Evolutionary conservation across 176 grass and related monocot species (phyloP), one percentile per base, ranked within the genome.

Genomic region (Puccinellia tenuiflora): DNA sequence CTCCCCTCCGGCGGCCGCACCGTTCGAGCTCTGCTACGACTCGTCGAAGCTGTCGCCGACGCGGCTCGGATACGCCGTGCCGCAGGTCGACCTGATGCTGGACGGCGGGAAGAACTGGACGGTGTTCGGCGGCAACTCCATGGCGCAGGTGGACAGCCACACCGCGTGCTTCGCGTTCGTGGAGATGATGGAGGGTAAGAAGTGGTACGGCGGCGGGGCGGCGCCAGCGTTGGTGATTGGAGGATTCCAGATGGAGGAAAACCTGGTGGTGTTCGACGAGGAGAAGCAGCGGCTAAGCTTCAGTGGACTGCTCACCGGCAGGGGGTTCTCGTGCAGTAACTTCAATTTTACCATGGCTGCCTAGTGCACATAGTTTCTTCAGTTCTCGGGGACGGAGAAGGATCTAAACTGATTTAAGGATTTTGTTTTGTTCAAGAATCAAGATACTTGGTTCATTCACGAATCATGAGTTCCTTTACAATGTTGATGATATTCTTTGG

Each of bases 211-310:
- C n/a, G 82, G 47, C 5, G 54, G 56, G 5, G n/a, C n/a, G 9
- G 47, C 83, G 61, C 84, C 78, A 13, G 79, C 88, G 35, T 63
- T 64, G 84, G 65, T 89, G 55, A 62, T 94, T 8, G 86, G 92
- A 43, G 89, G 86, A 9, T 91, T 82, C 73, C 92, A 94, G 86
- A 85, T 91, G 92, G 89, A 91, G 84, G 81, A 89, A 55, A 91
- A 89, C 84, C 78, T 94, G 30, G 33, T 91, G 53, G 76, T 86
- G 54, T 94, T 94, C 56, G 92, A 94, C 50, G 42, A 67, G 20
- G 79, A 81, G 29, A 91, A 81, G 61, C 2, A 6, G 21, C 38
- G 11, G 56, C 45, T 94, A 30, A 84, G 89, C 1, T 91, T 87
- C 69, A 89, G 53, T 0, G 59, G 71, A 2, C 45, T 82, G 55